Base-by-base conservation (phyloP, 495 filamentous ascomycete genomes). In the Aspergillus nidulans region DNA sequence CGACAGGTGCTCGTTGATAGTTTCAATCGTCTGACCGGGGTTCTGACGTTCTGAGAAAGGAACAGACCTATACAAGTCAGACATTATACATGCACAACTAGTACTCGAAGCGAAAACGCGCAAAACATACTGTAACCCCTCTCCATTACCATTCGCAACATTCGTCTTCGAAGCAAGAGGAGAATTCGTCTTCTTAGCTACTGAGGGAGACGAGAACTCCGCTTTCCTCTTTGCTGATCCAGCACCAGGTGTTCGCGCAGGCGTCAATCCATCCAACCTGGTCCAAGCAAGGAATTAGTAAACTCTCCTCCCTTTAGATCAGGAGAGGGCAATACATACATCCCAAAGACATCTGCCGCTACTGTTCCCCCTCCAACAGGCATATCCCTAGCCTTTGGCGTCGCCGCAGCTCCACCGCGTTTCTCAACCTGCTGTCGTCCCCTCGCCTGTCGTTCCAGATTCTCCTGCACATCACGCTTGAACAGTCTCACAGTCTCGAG, bases 401-500 rank as follows among this genome's bases (percentile, higher is more conserved):
- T 91, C 45, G 81, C 76, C 34, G 63, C 75, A 16, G 67, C 76
- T 30, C 73, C 72, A 19, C 30, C 21, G 43, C 60, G 59, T 40
- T 85, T 80, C 74, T 86, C 91, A 56, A 88, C 84, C 16, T 78
- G 72, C 49, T 72, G 83, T 57, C 71, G 81, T 45, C 69, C 53
- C 13, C 47, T 49, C 32, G 68, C 82, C 39, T 89, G 83, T 49
- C 90, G 82, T 60, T 96, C 92, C 53, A 97, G 70, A 26, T 78
- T 77, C 54, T 96, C 92, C 61, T 92, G 89, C 0, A 96, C 71
- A 71, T 92, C 86, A 63, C 90, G 85, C 68, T 95, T 96, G 58
- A 98, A 89, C 39, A 81, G 78, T 50, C 84, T 76, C 38, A 88
- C 79, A 1, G 80, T 88, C 16, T 85, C 79, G 23, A 91, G 66